A percentile compares a stretch with the other conserved stretches of the same genome.
Evolutionary conservation across 2,329 filamentous ascomycete species (phyloP).

Genomic region (Teratosphaeriaceae sp.): DNA sequence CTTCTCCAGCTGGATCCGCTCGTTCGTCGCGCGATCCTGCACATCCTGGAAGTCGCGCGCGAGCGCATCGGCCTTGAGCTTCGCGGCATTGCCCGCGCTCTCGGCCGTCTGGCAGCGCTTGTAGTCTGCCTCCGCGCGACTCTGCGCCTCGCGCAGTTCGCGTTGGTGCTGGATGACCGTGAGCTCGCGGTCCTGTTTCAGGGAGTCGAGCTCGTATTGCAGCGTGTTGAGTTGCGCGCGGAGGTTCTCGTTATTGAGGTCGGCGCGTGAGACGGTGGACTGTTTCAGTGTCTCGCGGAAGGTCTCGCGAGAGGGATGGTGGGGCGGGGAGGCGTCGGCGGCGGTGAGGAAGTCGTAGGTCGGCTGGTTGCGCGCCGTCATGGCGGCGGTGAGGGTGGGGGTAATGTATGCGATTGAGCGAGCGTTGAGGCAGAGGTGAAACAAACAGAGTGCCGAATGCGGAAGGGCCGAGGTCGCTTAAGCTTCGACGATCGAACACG

Average conservation of each 20-base stretch:
- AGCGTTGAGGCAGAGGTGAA: no score
- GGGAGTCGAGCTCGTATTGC: slow-evolving; percentile 77
- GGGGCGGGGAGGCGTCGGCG: slow-evolving; percentile 23
- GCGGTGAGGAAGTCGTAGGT: slow-evolving; percentile 46
- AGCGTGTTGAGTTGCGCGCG: slow-evolving; percentile 85
- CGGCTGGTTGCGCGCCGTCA: slow-evolving; percentile 34
- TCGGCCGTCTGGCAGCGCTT: slow-evolving; percentile 55
- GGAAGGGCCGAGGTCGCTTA: no score
- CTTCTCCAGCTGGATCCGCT: slow-evolving; percentile 50
- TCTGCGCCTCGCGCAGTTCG: slow-evolving; percentile 72
- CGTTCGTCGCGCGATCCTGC: slow-evolving; percentile 49
- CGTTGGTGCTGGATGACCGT: slow-evolving; percentile 70
- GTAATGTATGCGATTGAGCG: background rate
- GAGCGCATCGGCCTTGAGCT: slow-evolving; percentile 49
- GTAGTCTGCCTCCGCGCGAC: slow-evolving; percentile 80
- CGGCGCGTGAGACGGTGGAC: slow-evolving; percentile 30
- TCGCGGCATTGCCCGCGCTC: slow-evolving; percentile 43
- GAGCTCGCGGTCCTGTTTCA: slow-evolving; percentile 83
- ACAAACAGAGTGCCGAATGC: no score
- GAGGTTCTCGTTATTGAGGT: slow-evolving; percentile 62
- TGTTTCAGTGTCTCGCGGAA: slow-evolving; percentile 38
- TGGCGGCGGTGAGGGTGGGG: background rate
- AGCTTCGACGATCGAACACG: no score
- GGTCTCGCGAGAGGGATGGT: slow-evolving; percentile 24
- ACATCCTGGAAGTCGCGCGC: slow-evolving; percentile 49